Conservation (phyloP, 129 eudicot genomes). For the Lactuca sativa region DNA sequence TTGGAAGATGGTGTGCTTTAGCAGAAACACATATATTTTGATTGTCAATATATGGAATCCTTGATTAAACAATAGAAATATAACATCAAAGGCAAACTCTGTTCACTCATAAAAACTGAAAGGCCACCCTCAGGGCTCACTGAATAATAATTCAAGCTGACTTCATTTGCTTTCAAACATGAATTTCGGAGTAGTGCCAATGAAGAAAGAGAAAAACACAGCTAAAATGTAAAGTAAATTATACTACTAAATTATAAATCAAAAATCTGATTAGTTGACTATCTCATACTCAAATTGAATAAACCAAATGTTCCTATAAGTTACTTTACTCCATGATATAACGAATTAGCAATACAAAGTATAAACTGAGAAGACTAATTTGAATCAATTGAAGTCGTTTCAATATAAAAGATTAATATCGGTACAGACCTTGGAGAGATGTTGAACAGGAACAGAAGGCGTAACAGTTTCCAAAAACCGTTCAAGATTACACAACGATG, state of each 20-base stretch:
- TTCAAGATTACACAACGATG: constrained; percentile 65
- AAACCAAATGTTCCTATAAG: background rate
- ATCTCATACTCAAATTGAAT: background rate
- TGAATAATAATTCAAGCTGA: constrained; percentile 6
- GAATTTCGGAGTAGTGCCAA: constrained; percentile 1
- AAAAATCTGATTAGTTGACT: background rate
- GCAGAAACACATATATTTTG: too few species aligned
- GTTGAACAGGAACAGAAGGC: constrained; percentile 80
- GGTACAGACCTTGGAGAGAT: constrained; percentile 70
- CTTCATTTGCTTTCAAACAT: constrained; percentile 1
- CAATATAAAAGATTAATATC: background rate
- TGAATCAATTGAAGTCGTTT: constrained; percentile 4
- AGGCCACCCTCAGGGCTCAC: constrained; percentile 6
- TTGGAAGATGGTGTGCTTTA: too few species aligned
- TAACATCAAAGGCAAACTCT: background rate
- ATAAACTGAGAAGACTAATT: background rate
- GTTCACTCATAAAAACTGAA: background rate
- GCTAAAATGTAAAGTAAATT: background rate
- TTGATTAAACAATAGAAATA: too few species aligned
- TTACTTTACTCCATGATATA: constrained; percentile 13
- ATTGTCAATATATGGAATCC: too few species aligned
- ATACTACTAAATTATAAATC: background rate
- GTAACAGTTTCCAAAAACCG: constrained; percentile 75
- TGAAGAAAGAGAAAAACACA: background rate
- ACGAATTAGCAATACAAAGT: background rate